Percentiles rank a stretch among this genome's conserved stretches.
These are phyloP conservation scores for Amanita fuliginea DNA, from an alignment of 768 basidiomycete genomes.

Conservation along the genomic window DNA sequence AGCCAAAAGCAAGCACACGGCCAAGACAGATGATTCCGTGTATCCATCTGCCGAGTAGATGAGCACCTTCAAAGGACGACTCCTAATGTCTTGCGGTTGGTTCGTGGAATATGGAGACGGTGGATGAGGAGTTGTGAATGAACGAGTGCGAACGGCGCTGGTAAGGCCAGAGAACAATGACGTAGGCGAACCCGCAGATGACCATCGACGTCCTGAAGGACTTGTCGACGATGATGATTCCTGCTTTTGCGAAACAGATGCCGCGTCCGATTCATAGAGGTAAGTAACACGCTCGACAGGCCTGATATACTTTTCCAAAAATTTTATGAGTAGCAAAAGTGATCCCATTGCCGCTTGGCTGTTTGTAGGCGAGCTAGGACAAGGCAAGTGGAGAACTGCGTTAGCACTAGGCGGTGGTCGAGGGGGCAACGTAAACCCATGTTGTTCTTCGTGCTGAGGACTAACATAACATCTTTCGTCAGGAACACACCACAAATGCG, in stretches of 20 bases:
- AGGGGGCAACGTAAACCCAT: constrained; percentile 26
- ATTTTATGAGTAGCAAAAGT: constrained; percentile 53
- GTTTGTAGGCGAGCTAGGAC: constrained; percentile 57
- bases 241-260: constrained; percentile 1
- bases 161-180: constrained; percentile 10
- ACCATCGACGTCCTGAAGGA: constrained; percentile 26
- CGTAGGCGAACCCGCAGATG: constrained; percentile 21
- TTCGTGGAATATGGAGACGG: constrained; percentile 11
- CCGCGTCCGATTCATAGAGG: constrained; percentile 6
- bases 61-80: constrained; percentile 62
- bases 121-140: constrained; percentile 22
- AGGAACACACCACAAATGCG: neutral
- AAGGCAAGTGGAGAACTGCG: constrained; percentile 63
- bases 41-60: constrained; percentile 83
- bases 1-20: constrained; percentile 80
- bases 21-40: constrained; percentile 86
- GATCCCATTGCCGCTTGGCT: constrained; percentile 41
- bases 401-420: constrained; percentile 66
- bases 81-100: constrained; percentile 24
- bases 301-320: constrained; percentile 54
- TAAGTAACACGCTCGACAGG: constrained; percentile 21
- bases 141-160: constrained; percentile 18
- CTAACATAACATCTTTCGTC: neutral
- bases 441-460: constrained; percentile 8
- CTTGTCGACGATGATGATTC: constrained; percentile 6